Evolutionary conservation across 108 stramenopile genomes (phyloP), one percentile per base, ranked within the genome.

Genomic region (Schizochytrium sp.): DNA sequence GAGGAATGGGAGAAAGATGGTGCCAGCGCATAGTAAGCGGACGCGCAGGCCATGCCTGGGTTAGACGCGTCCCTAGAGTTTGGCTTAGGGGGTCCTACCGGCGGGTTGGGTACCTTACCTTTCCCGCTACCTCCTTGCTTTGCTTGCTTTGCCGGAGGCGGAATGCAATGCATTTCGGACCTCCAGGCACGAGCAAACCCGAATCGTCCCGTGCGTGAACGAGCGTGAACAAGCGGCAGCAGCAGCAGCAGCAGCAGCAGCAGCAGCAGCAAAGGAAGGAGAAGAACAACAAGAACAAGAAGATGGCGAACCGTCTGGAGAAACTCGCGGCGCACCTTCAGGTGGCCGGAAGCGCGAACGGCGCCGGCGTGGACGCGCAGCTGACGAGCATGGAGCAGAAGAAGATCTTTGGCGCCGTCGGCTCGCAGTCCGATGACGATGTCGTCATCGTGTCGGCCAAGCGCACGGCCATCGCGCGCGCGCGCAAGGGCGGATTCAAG

Each of bases 401-500:
- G 48, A 53, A 47, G 23, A 53, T 53, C 12, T 83, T 83, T 45
- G 76, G 76, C 76, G 51, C 45, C 48, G 76, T 83, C 51, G 76
- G 76, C n/a, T 45, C 55, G 25, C 10, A 57, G 87, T 23, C n/a
- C 53, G 88, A 47, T 29, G 90, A 88, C 47, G 93, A 93, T 76
- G 91, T 93, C 58, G 91, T 93, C 44, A 87, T 93, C 57, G 91
- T 93, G 34, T 88, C 90, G 29, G 93, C 92, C 5, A 47, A 90
- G 41, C 90, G 93, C 58, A 93, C 93, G 6, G 90, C 93, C 48
- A 92, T 93, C 57, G 87, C 90, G 21, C 76, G 90, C 19, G 93
- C 93, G 5, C 91, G 89, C 29, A 69, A 89, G 55, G 92, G 92
- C n/a, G 91, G 90, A 6, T 93, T 93, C 91, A 93, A 93, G 87